Evolutionary conservation across 345 rosid species (phyloP).

Genomic region (Mercurialis annua): DNA sequence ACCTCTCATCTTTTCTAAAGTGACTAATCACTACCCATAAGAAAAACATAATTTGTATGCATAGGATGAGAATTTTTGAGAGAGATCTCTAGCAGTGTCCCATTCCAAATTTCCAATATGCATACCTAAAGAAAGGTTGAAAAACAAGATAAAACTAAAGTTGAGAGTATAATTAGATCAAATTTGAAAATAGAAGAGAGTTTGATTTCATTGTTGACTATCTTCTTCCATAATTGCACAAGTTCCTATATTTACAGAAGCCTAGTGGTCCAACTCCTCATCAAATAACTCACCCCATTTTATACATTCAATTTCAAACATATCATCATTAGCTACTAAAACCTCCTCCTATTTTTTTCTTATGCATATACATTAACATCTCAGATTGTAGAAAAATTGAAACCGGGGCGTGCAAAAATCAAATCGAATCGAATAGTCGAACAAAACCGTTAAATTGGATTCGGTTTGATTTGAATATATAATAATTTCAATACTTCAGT

Average conservation of each 20-base stretch:
- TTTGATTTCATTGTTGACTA: conserved; percentile 56
- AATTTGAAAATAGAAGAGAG: conserved; percentile 12
- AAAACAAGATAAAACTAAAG: background rate
- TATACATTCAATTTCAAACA: conserved; percentile 5
- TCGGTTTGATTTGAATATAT: too few relatives aligned
- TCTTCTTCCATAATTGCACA: conserved; percentile 21
- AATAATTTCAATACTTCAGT: too few relatives aligned
- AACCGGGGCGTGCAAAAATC: too few relatives aligned
- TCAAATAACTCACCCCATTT: conserved; percentile 17
- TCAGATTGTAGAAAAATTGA: too few relatives aligned
- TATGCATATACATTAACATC: too few relatives aligned
- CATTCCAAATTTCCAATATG: background rate
- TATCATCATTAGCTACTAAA: conserved; percentile 22
- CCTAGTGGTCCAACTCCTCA: conserved; percentile 36
- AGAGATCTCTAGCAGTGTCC: too few relatives aligned
- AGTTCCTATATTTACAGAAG: conserved; percentile 29
- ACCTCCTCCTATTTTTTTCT: background rate
- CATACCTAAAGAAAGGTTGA: background rate
- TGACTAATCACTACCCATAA: too few relatives aligned
- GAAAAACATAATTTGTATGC: too few relatives aligned
- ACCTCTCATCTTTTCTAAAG: too few relatives aligned
- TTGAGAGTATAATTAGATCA: conserved; percentile 16
- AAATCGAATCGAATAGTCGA: too few relatives aligned
- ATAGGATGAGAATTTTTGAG: too few relatives aligned
- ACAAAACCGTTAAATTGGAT: too few relatives aligned